Conservation (phyloP, 2,329 filamentous ascomycete genomes). For the Cladosporium sp. region DNA sequence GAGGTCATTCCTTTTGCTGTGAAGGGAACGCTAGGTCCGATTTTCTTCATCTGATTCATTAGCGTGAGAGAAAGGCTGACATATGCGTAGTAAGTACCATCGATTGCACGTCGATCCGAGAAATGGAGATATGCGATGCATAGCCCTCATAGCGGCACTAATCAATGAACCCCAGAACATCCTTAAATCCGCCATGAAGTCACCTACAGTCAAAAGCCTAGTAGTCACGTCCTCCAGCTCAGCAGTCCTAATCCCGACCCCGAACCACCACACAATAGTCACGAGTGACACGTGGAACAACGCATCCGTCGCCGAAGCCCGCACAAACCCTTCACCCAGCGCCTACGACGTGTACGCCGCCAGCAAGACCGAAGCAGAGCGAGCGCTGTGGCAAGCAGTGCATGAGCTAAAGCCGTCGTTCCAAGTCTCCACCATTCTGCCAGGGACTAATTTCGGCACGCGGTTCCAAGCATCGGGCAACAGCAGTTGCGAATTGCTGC, state of each 20-base stretch:
- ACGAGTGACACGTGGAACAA: constrained; percentile 26
- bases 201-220: constrained; percentile 40
- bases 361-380: constrained; percentile 45
- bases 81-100: no score
- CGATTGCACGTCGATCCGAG: no score
- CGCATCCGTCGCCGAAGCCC: constrained; percentile 23
- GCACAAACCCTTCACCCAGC: not conserved
- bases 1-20: constrained; percentile 41
- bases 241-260: constrained; percentile 31
- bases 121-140: no score
- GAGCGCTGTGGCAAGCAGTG: constrained; percentile 44
- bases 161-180: no score
- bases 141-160: no score
- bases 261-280: constrained; percentile 33
- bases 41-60: no score
- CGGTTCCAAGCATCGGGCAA: not conserved
- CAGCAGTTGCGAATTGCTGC: not conserved
- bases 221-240: constrained; percentile 43
- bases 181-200: constrained; percentile 39
- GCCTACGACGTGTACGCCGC: constrained; percentile 38
- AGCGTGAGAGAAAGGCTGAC: no score
- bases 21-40: constrained; percentile 22
- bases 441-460: constrained; percentile 11
- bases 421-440: constrained; percentile 37
- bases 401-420: constrained; percentile 40